Percentiles rank a stretch among this genome's conserved stretches.
Conservation (phyloP, 78 protist genomes). For the Isochrysis galbana region DNA sequence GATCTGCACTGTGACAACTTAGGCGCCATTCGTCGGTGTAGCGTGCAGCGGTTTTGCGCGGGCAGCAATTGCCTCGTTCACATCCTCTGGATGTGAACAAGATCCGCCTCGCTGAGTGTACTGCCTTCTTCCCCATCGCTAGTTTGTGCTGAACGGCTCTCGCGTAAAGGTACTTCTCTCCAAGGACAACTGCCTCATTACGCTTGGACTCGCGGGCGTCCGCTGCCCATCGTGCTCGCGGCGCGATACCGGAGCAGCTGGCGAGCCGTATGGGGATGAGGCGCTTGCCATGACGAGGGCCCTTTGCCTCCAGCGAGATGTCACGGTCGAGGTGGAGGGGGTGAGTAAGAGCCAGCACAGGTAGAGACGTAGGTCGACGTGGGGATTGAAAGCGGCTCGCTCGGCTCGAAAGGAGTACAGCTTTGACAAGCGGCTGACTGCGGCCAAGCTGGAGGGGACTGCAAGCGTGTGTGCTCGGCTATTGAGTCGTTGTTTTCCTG, state of each 20-base stretch:
- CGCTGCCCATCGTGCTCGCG: neutral
- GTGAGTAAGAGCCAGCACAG: neutral
- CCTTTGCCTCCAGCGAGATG: conserved; percentile 9
- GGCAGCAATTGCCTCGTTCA: neutral
- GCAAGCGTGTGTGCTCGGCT: no score
- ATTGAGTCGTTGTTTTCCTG: no score
- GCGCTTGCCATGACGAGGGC: neutral
- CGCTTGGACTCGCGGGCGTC: conserved; percentile 29
- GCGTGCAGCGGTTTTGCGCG: neutral
- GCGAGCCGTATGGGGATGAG: conserved; percentile 47
- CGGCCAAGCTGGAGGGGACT: no score
- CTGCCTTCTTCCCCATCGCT: no score
- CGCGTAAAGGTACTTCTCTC: conserved; percentile 43
- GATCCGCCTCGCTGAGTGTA: no score
- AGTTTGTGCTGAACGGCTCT: conserved; percentile 36
- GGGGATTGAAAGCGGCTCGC: no score
- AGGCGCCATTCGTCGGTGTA: neutral
- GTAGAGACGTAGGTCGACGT: neutral
- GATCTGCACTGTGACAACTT: neutral
- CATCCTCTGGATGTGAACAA: neutral
- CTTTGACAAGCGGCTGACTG: no score
- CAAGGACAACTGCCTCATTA: neutral
- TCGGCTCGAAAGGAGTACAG: no score
- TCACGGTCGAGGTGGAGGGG: conserved; percentile 26
- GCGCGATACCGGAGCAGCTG: neutral